phyloP scores from a whole-genome alignment of 768 basidiomycete species.

The Austroboletus eburneus region DNA sequence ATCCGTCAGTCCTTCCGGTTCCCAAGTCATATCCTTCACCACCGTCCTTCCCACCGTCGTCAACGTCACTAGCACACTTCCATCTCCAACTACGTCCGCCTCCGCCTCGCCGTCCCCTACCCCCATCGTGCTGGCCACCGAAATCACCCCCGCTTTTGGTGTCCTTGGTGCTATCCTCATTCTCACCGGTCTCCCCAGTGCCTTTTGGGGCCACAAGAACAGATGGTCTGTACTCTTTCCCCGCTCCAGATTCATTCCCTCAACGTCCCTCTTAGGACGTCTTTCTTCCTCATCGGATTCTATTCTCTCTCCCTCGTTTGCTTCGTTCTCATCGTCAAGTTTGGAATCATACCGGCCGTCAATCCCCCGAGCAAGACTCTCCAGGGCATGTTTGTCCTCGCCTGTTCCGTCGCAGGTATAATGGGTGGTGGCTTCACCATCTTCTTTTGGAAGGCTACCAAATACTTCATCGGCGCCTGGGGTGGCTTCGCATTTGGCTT shows the following conservation, averaged over 20 bases:
- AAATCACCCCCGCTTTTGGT: constrained; percentile 83
- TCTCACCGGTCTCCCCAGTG: constrained; percentile 82
- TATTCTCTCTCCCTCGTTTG: constrained; percentile 86
- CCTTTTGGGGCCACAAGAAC: constrained; percentile 93
- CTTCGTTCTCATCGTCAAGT: constrained; percentile 81
- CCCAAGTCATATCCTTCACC: constrained; percentile 45
- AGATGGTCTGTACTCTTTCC: constrained; percentile 59
- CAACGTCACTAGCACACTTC: constrained; percentile 58
- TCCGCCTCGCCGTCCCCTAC: constrained; percentile 33
- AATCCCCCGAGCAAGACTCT: constrained; percentile 75
- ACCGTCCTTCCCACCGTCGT: constrained; percentile 56
- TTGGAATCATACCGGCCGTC: constrained; percentile 80
- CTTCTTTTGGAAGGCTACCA: constrained; percentile 89
- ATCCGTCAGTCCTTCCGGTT: constrained; percentile 44
- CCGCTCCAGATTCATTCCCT: not conserved
- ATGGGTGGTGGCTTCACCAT: constrained; percentile 83
- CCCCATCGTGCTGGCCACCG: constrained; percentile 49
- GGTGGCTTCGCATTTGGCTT: constrained; percentile 79
- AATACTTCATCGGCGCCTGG: constrained; percentile 64
- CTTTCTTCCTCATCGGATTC: constrained; percentile 90
- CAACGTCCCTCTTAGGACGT: constrained; percentile 56
- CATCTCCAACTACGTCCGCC: constrained; percentile 46
- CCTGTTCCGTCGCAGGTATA: constrained; percentile 73
- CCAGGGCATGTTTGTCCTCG: constrained; percentile 87
- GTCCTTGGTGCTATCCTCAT: constrained; percentile 87